These are phyloP conservation scores for Chernovozyma sophiae-reginae DNA, from an alignment of 1,139 yeast genomes.

Conservation along the genomic window DNA sequence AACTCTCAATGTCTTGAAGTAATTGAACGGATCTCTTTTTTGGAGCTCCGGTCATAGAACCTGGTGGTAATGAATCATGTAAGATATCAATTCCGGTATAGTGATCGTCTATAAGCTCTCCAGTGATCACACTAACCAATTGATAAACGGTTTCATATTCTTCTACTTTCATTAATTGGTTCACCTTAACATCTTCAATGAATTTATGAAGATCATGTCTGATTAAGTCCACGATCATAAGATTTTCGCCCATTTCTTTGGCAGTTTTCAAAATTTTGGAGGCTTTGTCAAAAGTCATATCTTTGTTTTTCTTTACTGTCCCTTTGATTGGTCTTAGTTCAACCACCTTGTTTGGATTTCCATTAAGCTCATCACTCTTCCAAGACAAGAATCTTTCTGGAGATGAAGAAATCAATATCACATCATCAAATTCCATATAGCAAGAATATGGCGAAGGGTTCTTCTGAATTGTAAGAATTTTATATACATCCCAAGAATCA, in stretches of 20 bases:
- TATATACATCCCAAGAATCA: conserved; percentile 76
- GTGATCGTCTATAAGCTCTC: conserved; percentile 38
- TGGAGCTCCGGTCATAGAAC: conserved; percentile 99
- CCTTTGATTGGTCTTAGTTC: conserved; percentile 96
- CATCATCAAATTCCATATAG: conserved; percentile 69
- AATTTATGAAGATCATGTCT: conserved; percentile 84
- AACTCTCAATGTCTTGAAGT: conserved; percentile 49
- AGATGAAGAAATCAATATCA: conserved; percentile 75
- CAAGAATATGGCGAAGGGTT: conserved; percentile 96
- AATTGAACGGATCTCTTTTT: conserved; percentile 88
- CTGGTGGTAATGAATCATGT: conserved; percentile 85
- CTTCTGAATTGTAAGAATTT: conserved; percentile 53
- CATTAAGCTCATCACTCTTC: conserved; percentile 28
- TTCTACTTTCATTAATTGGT: conserved; percentile 85
- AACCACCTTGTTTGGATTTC: conserved; percentile 37
- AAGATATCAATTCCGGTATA: conserved; percentile 77
- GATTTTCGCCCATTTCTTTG: conserved; percentile 91
- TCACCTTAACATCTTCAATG: conserved; percentile 62
- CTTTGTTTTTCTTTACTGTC: conserved; percentile 68
- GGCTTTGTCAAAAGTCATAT: conserved; percentile 55
- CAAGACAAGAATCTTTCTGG: conserved; percentile 92
- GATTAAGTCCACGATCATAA: conserved; percentile 95
- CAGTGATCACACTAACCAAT: conserved; percentile 83
- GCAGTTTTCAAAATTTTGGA: conserved; percentile 68
- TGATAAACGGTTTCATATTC: conserved; percentile 90